Conservation (phyloP, 495 filamentous ascomycete genomes). For the Choiromyces venosus region DNA sequence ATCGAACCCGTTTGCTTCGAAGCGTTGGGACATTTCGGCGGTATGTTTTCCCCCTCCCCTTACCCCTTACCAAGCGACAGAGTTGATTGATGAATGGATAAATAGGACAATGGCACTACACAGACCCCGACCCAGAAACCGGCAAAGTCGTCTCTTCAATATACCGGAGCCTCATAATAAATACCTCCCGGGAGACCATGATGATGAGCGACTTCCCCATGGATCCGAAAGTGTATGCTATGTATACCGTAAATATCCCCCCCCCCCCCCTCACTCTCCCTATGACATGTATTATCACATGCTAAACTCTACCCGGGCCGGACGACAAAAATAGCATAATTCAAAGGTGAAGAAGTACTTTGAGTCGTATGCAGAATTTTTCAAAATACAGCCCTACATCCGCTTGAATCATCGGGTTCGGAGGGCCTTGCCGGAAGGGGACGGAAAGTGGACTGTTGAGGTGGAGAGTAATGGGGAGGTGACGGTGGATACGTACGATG, state of each 20-base stretch:
- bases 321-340: constrained; percentile 31
- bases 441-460: constrained; percentile 23
- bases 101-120: constrained; percentile 21
- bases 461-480: constrained; percentile 3
- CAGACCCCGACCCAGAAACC: constrained; percentile 27
- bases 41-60: constrained; percentile 36
- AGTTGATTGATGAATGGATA: neutral
- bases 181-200: constrained; percentile 39
- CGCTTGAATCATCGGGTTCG: constrained; percentile 27
- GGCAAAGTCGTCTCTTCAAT: constrained; percentile 33
- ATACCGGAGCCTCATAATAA: constrained; percentile 37
- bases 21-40: constrained; percentile 36
- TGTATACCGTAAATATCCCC: constrained; percentile 18
- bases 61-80: neutral
- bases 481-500: constrained; percentile 33
- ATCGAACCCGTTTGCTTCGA: constrained; percentile 40
- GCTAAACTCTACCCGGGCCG: constrained; percentile 7
- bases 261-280: neutral
- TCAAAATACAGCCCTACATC: constrained; percentile 35
- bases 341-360: constrained; percentile 42
- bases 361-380: constrained; percentile 34
- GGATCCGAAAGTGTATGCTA: constrained; percentile 38
- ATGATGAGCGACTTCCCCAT: constrained; percentile 44
- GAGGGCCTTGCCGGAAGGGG: constrained; percentile 7
- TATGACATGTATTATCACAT: constrained; percentile 4